Base-by-base conservation (phyloP, 2,329 filamentous ascomycete genomes). In the Alternaria novae-zelandiae region DNA sequence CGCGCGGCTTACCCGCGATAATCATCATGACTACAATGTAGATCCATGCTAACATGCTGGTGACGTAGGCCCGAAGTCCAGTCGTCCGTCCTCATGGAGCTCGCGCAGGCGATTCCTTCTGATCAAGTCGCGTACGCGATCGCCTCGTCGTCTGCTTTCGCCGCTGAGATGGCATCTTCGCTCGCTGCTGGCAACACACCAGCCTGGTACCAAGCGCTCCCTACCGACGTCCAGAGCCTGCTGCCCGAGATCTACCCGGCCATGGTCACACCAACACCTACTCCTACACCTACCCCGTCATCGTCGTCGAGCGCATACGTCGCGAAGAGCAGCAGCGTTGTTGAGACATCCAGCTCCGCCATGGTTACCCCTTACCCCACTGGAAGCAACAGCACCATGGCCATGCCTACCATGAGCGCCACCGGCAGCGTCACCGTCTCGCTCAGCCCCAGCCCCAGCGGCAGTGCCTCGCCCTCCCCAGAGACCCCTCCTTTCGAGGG, bases 201-300 rank as follows among this genome's bases (percentile, higher is more conserved):
- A 17, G 64, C 73, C 4, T 85, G 83, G 83, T 84, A 82, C 74
- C 71, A 77, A 9, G 77, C 79, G 9, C 79, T 85, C 4, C 83
- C 83, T 7, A 70, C 77, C 47, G 81, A 82, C 59, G 78, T 85
- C 50, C 79, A 84, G 76, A 80, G 73, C 49, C 80, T 80, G 64
- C 75, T 85, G 49, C 70, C 82, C 25, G 69, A 78, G 21, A 67
- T 78, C 53, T 79, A 78, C 68, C 72, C 78, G 26, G 72, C 63
- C 11, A 51, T 63, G 23, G 65, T 68, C 61, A 63, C 66, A 15
- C 66, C 70, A 9, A 70, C 70, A 6, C 66, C 74, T 5, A 59
- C 61, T 30, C 61, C 71, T 3, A 59, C 71, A 57, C 49, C 32
- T n/a, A 36, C 32, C 7, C 32, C 32, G 2, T 36, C 32, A 2